Conservation (phyloP, 345 rosid genomes). For the Dovyalis caffra region DNA sequence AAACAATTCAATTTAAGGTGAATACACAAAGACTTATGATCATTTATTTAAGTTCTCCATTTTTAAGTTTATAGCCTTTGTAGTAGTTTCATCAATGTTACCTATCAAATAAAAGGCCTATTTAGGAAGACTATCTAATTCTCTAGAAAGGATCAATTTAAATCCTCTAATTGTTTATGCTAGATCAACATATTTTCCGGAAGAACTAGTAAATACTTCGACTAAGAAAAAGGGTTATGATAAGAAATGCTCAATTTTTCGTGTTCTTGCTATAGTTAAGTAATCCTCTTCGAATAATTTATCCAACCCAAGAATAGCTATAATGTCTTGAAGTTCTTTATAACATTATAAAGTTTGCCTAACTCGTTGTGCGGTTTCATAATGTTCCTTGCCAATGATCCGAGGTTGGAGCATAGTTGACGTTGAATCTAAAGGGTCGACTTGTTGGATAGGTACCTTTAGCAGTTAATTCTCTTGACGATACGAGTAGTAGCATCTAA, state of each 20-base stretch:
- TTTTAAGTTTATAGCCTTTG: background rate
- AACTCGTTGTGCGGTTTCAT: background rate
- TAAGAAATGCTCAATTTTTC: background rate
- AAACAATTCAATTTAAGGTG: conserved; percentile 11
- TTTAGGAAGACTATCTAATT: background rate
- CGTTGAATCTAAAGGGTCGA: conserved; percentile 1
- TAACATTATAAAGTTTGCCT: background rate
- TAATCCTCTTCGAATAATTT: background rate
- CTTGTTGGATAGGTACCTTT: too few relatives aligned
- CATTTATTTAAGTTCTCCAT: too few relatives aligned
- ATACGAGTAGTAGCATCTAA: too few relatives aligned
- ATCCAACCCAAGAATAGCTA: background rate
- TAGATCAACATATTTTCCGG: background rate
- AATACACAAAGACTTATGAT: background rate
- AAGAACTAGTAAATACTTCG: background rate
- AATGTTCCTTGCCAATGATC: background rate
- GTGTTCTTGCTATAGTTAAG: background rate
- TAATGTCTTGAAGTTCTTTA: too few relatives aligned
- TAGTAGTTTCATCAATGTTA: background rate
- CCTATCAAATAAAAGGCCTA: background rate
- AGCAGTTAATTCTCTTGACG: too few relatives aligned
- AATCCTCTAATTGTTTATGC: conserved; percentile 1
- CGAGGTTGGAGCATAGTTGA: conserved; percentile 6
- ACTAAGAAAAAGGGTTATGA: conserved; percentile 9
- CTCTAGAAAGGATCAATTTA: background rate